These are phyloP conservation scores for Alternaria arbusti DNA, from an alignment of 2,329 filamentous ascomycete genomes.

Conservation along the genomic window DNA sequence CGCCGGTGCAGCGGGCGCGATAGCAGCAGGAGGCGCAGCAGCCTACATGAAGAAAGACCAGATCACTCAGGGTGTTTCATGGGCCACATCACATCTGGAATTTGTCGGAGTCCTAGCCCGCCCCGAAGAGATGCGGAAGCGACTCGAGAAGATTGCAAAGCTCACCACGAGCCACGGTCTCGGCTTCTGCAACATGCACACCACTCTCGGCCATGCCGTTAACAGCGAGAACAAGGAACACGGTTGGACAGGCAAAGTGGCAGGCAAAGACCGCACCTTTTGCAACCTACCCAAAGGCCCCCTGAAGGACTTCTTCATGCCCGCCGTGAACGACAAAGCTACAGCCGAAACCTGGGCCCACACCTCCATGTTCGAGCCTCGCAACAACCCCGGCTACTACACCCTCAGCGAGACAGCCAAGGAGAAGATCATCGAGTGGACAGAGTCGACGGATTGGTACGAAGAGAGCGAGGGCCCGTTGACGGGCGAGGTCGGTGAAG, in stretches of 20 bases:
- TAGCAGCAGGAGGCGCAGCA: conserved; percentile 81
- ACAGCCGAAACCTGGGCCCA: conserved; percentile 82
- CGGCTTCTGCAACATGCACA: conserved; percentile 87
- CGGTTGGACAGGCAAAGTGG: conserved; percentile 60
- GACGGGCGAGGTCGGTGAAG: conserved; percentile 36
- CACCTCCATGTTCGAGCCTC: conserved; percentile 77
- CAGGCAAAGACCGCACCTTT: conserved; percentile 81
- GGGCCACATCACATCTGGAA: conserved; percentile 89
- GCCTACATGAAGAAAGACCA: conserved; percentile 86
- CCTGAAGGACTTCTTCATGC: conserved; percentile 42
- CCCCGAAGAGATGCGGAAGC: conserved; percentile 78
- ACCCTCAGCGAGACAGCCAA: conserved; percentile 70
- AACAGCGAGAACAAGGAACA: conserved; percentile 50
- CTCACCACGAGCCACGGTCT: conserved; percentile 70
- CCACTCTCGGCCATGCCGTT: conserved; percentile 75
- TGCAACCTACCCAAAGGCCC: conserved; percentile 66
- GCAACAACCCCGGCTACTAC: conserved; percentile 75
- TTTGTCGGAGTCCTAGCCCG: conserved; percentile 90
- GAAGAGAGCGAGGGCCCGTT: conserved; percentile 51
- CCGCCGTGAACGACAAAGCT: conserved; percentile 74
- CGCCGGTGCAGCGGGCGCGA: conserved; percentile 79
- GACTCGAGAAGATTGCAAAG: conserved; percentile 71
- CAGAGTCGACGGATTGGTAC: conserved; percentile 69
- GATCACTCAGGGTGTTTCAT: conserved; percentile 75
- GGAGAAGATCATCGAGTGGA: conserved; percentile 70